Percentiles rank a stretch among this genome's conserved stretches.
Evolutionary conservation across 305 asterid species (phyloP).

Genomic region (Rubia occidens): DNA sequence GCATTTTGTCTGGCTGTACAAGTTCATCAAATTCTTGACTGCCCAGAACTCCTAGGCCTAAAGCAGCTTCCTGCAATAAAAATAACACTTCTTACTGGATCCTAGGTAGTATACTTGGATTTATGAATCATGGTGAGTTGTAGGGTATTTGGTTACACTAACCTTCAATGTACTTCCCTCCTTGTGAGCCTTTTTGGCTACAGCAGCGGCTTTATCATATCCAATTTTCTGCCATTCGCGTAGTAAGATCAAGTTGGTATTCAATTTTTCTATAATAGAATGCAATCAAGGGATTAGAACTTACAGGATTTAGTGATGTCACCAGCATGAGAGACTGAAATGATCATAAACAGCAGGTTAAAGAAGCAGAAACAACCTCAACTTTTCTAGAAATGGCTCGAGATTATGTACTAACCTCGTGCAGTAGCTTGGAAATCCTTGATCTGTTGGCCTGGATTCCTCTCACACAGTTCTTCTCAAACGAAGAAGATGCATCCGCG

Average conservation of each 20-base stretch:
- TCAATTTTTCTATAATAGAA: not conserved
- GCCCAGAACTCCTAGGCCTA: constrained; percentile 64
- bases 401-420: constrained; percentile 49
- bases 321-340: constrained; percentile 98
- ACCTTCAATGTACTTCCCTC: constrained; percentile 88
- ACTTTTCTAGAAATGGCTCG: constrained; percentile 8
- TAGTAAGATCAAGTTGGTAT: not conserved
- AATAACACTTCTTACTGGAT: not conserved
- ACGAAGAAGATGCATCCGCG: constrained; percentile 87
- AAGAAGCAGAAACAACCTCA: constrained; percentile 10
- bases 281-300: not conserved
- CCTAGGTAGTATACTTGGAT: too few species aligned
- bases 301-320: constrained; percentile 84
- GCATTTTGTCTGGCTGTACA: constrained; percentile 86
- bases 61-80: constrained; percentile 62
- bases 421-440: constrained; percentile 67
- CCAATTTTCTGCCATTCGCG: constrained; percentile 25
- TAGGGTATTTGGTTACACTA: constrained; percentile 5
- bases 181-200: constrained; percentile 96
- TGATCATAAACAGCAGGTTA: constrained; percentile 14
- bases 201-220: constrained; percentile 83
- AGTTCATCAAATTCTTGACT: constrained; percentile 67
- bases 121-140: too few species aligned
- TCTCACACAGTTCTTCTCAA: constrained; percentile 86
- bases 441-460: constrained; percentile 83